Evolutionary conservation across 192 early-diverging fungal species (phyloP).

Genomic region (Backusella luteola): DNA sequence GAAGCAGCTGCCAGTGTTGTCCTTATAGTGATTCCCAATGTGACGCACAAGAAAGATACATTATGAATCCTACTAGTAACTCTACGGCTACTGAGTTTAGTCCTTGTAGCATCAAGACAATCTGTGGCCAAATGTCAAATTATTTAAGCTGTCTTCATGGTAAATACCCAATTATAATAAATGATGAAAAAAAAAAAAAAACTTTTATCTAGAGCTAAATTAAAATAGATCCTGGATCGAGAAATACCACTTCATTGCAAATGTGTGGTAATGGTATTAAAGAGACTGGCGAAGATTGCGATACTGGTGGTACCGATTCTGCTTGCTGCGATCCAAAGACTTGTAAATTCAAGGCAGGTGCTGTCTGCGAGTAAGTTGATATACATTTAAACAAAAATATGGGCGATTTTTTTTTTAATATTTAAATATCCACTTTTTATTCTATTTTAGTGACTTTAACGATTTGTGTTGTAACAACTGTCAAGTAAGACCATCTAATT

Average conservation of each 20-base stretch:
- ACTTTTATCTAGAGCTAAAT: too few relatives aligned
- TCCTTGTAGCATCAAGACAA: conserved; percentile 58
- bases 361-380: conserved; percentile 64
- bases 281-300: conserved; percentile 91
- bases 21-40: conserved; percentile 67
- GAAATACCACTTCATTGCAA: conserved; percentile 43
- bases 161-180: background rate
- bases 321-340: conserved; percentile 81
- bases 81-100: conserved; percentile 63
- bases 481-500: conserved; percentile 53
- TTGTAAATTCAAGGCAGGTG: conserved; percentile 78
- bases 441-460: conserved; percentile 62
- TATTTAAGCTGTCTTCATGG: conserved; percentile 32
- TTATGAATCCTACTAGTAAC: conserved; percentile 79
- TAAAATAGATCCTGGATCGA: conserved; percentile 41
- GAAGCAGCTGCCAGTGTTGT: conserved; percentile 54
- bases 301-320: conserved; percentile 78
- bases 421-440: background rate
- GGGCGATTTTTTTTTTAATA: background rate
- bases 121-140: conserved; percentile 43
- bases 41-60: conserved; percentile 60
- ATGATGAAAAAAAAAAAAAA: background rate
- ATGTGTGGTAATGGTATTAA: conserved; percentile 97
- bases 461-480: conserved; percentile 86
- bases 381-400: background rate